Conservation (phyloP, 2,329 filamentous ascomycete species). For the Ilyonectria robusta region DNA sequence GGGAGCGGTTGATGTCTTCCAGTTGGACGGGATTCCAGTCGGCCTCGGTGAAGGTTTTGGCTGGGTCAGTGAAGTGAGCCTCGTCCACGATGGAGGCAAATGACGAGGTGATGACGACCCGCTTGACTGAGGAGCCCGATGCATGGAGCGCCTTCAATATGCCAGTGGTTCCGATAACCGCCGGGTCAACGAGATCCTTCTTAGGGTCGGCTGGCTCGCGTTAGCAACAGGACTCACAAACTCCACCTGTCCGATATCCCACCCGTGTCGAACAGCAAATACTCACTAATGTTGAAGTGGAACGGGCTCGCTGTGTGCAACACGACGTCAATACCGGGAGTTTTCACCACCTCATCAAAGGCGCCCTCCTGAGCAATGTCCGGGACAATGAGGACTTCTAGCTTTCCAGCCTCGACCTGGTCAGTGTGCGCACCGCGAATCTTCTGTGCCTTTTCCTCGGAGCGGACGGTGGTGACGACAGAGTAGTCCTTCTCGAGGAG, state of each 20-base stretch:
- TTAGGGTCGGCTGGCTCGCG: conserved; percentile 58
- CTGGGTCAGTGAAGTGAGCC: conserved; percentile 54
- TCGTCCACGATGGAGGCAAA: conserved; percentile 67
- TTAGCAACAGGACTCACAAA: background rate
- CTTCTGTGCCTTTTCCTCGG: conserved; percentile 66
- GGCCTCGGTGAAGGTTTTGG: conserved; percentile 60
- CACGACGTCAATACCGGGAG: conserved; percentile 67
- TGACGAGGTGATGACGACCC: conserved; percentile 75
- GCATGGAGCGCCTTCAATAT: conserved; percentile 79
- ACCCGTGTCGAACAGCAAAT: background rate
- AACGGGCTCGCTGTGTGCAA: conserved; percentile 74
- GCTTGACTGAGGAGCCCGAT: conserved; percentile 72
- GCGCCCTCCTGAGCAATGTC: conserved; percentile 82
- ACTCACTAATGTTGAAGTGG: conserved; percentile 64
- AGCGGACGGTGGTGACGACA: conserved; percentile 70
- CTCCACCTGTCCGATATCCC: background rate
- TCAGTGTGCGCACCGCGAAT: conserved; percentile 62
- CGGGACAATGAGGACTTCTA: conserved; percentile 74
- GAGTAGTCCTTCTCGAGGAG: conserved; percentile 65
- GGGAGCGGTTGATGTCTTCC: conserved; percentile 57
- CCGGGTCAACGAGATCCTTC: conserved; percentile 70
- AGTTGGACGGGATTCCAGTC: conserved; percentile 69
- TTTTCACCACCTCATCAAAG: conserved; percentile 75
- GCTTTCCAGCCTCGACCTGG: conserved; percentile 58
- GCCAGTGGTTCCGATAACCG: conserved; percentile 73